These are phyloP conservation scores for Ophiocytium majus DNA, from an alignment of 352 stramenopile species.

Conservation along the genomic window DNA sequence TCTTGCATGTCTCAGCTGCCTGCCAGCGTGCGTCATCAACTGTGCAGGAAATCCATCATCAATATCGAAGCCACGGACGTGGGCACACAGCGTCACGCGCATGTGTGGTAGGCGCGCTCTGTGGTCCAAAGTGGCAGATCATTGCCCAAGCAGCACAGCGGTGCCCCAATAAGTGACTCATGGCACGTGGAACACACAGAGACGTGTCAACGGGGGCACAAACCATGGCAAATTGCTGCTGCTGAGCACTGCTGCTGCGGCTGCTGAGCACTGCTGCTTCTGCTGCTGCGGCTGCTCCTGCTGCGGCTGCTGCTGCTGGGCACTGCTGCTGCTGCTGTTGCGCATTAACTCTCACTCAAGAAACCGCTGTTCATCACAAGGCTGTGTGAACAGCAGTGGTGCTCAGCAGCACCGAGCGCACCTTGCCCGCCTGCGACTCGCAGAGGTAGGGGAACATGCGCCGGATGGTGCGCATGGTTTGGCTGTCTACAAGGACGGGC, in stretches of 20 bases:
- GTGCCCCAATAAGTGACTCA: too few species aligned
- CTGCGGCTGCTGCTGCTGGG: too few species aligned
- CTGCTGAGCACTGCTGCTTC: too few species aligned
- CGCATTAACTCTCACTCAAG: background rate
- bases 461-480: background rate
- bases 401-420: background rate
- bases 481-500: background rate
- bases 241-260: too few species aligned
- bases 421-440: constrained; percentile 25
- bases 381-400: background rate
- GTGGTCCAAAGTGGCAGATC: background rate
- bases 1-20: too few species aligned
- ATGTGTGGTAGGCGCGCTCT: background rate
- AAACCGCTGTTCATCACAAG: background rate
- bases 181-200: too few species aligned
- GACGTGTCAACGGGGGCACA: too few species aligned
- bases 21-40: too few species aligned
- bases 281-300: too few species aligned
- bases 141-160: background rate
- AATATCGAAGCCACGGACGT: too few species aligned
- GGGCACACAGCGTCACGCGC: background rate
- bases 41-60: too few species aligned
- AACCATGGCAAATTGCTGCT: too few species aligned
- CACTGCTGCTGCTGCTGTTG: background rate
- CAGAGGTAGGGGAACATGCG: constrained; percentile 45